These are phyloP conservation scores for Fusarium anthophilum DNA, from an alignment of 2,329 filamentous ascomycete species.

Conservation along the genomic window DNA sequence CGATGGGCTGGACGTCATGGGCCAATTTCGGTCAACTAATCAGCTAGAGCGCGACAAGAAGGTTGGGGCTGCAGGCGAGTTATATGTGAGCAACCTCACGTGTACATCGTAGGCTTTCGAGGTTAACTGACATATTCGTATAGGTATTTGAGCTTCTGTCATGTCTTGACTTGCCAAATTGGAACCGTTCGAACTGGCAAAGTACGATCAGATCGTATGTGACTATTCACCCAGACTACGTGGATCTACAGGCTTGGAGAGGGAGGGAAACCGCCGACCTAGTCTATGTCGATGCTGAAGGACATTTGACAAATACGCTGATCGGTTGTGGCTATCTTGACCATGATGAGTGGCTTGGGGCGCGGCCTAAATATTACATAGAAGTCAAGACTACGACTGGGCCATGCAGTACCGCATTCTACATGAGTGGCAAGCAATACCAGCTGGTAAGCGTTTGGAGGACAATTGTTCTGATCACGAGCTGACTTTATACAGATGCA, in stretches of 20 bases:
- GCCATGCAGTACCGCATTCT: neutral
- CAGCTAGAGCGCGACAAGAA: neutral
- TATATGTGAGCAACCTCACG: neutral
- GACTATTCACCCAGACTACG: neutral
- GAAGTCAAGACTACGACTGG: neutral
- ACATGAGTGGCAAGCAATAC: neutral
- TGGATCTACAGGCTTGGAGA: neutral
- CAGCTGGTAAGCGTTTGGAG: neutral
- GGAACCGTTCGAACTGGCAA: neutral
- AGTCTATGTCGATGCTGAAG: neutral
- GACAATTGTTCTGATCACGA: fast-evolving
- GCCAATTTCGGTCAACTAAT: neutral
- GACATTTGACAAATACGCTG: neutral
- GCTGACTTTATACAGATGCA: neutral
- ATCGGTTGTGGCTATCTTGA: neutral
- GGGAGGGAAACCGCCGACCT: neutral
- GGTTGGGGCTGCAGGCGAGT: neutral
- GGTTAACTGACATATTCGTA: neutral
- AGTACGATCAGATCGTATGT: neutral
- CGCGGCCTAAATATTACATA: neutral
- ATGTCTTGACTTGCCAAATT: neutral
- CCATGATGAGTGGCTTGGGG: neutral
- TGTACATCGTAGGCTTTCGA: neutral
- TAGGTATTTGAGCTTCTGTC: neutral
- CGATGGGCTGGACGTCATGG: neutral